phyloP scores from a whole-genome alignment of 306 rosid genomes.

The Datisca glomerata region DNA sequence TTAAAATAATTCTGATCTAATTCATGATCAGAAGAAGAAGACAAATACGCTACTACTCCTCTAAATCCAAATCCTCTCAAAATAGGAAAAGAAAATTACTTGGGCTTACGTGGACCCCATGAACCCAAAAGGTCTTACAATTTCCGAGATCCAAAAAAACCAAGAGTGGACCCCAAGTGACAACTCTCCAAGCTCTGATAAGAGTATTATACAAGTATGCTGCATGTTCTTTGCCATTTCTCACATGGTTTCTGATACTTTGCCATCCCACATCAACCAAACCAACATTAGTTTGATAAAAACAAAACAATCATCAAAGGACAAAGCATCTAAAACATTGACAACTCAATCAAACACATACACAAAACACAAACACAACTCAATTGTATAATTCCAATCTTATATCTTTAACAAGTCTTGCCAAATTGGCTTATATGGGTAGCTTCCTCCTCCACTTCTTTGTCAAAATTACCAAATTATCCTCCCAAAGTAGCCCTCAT shows the following conservation, averaged over 20 bases:
- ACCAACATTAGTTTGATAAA: slow-evolving; percentile 20
- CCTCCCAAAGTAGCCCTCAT: no score
- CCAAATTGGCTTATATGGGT: no score
- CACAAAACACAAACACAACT: no score
- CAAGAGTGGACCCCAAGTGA: slow-evolving; percentile 19
- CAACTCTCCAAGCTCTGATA: slow-evolving; percentile 8
- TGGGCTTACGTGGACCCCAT: no score
- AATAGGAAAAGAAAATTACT: background rate
- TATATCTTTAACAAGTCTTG: no score
- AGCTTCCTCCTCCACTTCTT: slow-evolving; percentile 20
- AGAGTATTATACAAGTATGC: slow-evolving; percentile 48
- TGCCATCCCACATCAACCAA: slow-evolving; percentile 19
- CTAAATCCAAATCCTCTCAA: background rate
- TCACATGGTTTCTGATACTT: slow-evolving; percentile 60
- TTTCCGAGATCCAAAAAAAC: slow-evolving; percentile 3
- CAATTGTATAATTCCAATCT: no score
- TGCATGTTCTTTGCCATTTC: slow-evolving; percentile 35
- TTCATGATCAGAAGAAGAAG: background rate
- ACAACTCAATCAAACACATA: no score
- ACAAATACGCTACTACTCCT: background rate
- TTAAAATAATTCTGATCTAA: no score
- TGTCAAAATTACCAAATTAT: no score
- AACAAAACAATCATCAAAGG: slow-evolving; percentile 3
- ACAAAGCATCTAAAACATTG: no score
- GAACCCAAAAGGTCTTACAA: background rate